Base-by-base conservation (phyloP, 257 asterid species). In the Solanum arcanum region DNA sequence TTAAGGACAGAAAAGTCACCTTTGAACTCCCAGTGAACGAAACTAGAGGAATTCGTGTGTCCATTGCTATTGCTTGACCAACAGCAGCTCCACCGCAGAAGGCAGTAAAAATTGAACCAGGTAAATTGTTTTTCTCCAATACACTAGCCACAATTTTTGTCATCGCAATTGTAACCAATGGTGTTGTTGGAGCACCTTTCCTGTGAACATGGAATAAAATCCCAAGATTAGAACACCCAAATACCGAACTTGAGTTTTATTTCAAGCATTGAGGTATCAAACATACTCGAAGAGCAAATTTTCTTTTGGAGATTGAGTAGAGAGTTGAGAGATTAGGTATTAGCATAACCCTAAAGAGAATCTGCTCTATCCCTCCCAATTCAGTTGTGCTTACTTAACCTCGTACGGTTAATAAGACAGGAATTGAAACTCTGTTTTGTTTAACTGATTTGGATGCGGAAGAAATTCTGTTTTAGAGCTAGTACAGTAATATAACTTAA, bases 121-220 rank as follows among this genome's bases (percentile, higher is more conserved):
- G 99, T 88, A 97, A 90, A 89, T 95, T 93, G 93, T 96, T 97
- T 91, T 92, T 96, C 95, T 95, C 98, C 39, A 97, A 85, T 81
- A 97, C 99, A 49, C 94, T 96, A 78, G 98, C 95, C 82, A 97
- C 92, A 69, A 97, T 89, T 93, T 94, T 97, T 31, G 99, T 95
- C 94, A 93, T 92, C 12, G 98, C 99, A 87, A 97, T 89, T 83
- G 99, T 97, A 84, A 95, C 91, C 94, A 97, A 88, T 84, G 98
- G 98, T 69, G 99, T 97, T 42, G 99, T 94, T 66, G 99, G 99
- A 92, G 99, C 99, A 85, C 99, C 99, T 91, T 97, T 97, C 99
- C 99, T 97, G 92, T 87, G 89, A 85, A 59, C 35, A 56, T 10
- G 73, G 81, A 59, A 89, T 21, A 81, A 47, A 49, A 49, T 81